A percentile compares a stretch with the other conserved stretches of the same genome.
Evolutionary conservation across 305 asterid species (phyloP).

Genomic region (Fraxinus sp.): DNA sequence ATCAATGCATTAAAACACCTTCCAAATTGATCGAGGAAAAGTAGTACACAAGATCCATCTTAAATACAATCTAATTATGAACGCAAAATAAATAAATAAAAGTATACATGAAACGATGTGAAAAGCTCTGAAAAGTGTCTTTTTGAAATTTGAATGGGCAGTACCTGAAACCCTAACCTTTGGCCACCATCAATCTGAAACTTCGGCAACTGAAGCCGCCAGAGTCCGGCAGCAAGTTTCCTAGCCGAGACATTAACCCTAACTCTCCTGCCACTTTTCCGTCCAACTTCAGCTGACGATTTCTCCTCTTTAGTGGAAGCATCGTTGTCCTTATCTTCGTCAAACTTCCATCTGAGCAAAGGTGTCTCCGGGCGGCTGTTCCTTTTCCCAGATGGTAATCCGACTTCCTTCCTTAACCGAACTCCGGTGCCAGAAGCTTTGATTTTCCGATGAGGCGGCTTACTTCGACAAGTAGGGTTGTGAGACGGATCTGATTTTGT

Average conservation of each 20-base stretch:
- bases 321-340: conserved; percentile 37
- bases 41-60: neutral
- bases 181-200: conserved; percentile 27
- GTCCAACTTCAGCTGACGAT: conserved; percentile 27
- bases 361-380: conserved; percentile 80
- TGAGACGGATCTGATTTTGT: conserved; percentile 57
- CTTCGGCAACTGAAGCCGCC: conserved; percentile 56
- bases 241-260: conserved; percentile 35
- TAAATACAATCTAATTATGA: neutral
- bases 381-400: conserved; percentile 37
- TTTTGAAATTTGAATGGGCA: conserved; percentile 15
- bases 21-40: neutral
- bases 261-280: conserved; percentile 34
- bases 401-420: conserved; percentile 56
- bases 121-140: neutral
- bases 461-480: conserved; percentile 34
- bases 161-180: conserved; percentile 45
- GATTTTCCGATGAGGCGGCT: conserved; percentile 61
- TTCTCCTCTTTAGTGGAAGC: conserved; percentile 17
- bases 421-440: conserved; percentile 47
- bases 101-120: neutral
- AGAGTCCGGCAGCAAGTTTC: conserved; percentile 44
- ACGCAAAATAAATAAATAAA: neutral
- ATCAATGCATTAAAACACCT: neutral
- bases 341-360: conserved; percentile 71